Conservation (phyloP, 257 asterid genomes). For the Forsythia suspensa region DNA sequence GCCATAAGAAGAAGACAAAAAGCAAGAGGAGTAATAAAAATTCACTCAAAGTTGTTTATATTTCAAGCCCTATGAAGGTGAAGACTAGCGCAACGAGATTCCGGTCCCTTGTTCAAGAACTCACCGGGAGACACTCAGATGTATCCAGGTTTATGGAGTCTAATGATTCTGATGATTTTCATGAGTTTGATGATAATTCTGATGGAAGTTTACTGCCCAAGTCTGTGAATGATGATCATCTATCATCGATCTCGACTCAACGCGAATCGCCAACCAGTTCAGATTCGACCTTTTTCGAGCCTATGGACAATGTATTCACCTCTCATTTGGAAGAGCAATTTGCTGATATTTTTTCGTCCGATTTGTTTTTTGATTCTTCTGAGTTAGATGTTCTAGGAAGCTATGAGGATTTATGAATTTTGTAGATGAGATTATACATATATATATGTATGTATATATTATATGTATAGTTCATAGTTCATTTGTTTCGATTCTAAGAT, state of each 20-base stretch:
- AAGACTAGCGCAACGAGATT: constrained; percentile 19
- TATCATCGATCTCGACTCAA: background rate
- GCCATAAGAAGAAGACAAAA: background rate
- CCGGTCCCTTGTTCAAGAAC: constrained; percentile 18
- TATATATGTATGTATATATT: background rate
- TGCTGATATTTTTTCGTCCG: background rate
- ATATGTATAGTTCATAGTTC: no score
- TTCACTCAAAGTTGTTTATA: constrained; percentile 22
- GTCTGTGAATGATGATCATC: background rate
- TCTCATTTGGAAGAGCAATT: background rate
- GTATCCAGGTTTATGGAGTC: background rate
- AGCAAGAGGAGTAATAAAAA: background rate
- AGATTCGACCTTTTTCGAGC: background rate
- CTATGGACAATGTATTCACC: background rate
- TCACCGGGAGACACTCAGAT: constrained; percentile 17
- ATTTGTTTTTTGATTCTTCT: background rate
- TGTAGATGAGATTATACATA: background rate
- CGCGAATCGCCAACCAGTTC: background rate
- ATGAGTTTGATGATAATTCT: background rate
- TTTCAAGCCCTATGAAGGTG: constrained; percentile 22
- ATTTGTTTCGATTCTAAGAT: background rate
- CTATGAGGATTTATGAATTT: background rate
- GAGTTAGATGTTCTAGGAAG: background rate
- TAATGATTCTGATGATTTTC: background rate
- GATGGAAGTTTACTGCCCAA: background rate